phyloP scores from a whole-genome alignment of 441 rosid genomes.

The Hypseocharis bilobata region DNA sequence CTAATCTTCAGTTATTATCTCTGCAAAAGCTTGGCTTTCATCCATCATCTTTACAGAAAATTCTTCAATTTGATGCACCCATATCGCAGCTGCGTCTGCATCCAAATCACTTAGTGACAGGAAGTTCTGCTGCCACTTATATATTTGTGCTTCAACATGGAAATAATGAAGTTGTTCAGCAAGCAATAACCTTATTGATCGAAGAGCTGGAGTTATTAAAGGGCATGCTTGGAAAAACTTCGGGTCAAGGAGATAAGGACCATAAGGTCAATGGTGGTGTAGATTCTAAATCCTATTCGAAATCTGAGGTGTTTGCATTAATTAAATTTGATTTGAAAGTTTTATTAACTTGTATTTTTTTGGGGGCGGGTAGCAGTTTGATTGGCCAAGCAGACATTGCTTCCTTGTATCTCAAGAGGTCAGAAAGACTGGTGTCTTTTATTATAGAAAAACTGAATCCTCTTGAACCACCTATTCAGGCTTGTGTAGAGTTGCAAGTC shows the following conservation, averaged over 20 bases:
- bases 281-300: conserved; percentile 42
- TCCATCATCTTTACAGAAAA: conserved; percentile 58
- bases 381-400: conserved; percentile 54
- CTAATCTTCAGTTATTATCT: conserved; percentile 86
- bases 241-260: conserved; percentile 34
- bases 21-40: conserved; percentile 78
- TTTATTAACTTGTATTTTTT: conserved; percentile 54
- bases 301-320: conserved; percentile 60
- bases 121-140: conserved; percentile 86
- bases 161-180: conserved; percentile 68
- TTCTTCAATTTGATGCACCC: conserved; percentile 60
- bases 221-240: conserved; percentile 42
- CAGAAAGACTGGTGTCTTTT: conserved; percentile 56
- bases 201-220: conserved; percentile 64
- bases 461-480: conserved; percentile 45
- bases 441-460: conserved; percentile 67
- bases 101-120: conserved; percentile 74
- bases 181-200: conserved; percentile 46
- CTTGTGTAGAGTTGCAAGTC: conserved; percentile 64
- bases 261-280: conserved; percentile 30
- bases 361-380: conserved; percentile 41
- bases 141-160: conserved; percentile 90
- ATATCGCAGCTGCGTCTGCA: conserved; percentile 77
- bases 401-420: conserved; percentile 56
- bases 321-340: conserved; percentile 88